A percentile compares a stretch with the other conserved stretches of the same genome.
Conservation (phyloP, 306 rosid genomes). For the Hippophae tibetana region DNA sequence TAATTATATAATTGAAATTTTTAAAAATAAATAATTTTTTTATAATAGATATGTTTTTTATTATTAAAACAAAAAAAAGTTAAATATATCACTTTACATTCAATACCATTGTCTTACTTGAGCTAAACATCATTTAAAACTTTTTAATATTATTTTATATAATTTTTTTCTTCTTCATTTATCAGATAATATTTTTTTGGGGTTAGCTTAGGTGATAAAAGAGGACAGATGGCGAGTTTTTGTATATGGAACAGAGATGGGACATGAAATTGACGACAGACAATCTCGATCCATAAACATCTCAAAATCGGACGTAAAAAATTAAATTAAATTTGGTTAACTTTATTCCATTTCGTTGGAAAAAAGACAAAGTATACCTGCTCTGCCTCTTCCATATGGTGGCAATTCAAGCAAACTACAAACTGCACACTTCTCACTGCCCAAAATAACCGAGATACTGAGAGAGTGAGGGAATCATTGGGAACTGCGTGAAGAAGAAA, state of each 20-base stretch:
- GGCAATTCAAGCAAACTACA: neutral
- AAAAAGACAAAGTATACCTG: conserved; percentile 23
- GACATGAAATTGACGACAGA: neutral
- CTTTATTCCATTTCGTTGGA: neutral
- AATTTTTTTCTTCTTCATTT: too few species aligned
- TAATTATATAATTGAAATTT: too few species aligned
- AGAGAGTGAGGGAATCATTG: conserved; percentile 4
- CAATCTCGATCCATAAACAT: neutral
- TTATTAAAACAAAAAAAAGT: too few species aligned
- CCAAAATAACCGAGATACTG: neutral
- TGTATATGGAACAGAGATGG: neutral
- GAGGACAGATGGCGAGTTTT: too few species aligned
- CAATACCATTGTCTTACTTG: too few species aligned
- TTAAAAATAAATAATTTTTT: too few species aligned
- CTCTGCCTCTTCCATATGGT: neutral
- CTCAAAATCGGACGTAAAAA: conserved; percentile 24
- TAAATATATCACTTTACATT: too few species aligned
- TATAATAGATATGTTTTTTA: too few species aligned
- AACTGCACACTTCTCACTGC: neutral
- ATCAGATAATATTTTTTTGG: too few species aligned
- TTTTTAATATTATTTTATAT: too few species aligned
- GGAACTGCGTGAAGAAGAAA: conserved; percentile 16
- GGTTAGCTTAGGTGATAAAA: too few species aligned
- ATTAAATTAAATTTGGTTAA: conserved; percentile 13
- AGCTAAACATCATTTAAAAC: too few species aligned